phyloP scores from a whole-genome alignment of 2,329 filamentous ascomycete species.

The Penicillium aurantiogriseum region DNA sequence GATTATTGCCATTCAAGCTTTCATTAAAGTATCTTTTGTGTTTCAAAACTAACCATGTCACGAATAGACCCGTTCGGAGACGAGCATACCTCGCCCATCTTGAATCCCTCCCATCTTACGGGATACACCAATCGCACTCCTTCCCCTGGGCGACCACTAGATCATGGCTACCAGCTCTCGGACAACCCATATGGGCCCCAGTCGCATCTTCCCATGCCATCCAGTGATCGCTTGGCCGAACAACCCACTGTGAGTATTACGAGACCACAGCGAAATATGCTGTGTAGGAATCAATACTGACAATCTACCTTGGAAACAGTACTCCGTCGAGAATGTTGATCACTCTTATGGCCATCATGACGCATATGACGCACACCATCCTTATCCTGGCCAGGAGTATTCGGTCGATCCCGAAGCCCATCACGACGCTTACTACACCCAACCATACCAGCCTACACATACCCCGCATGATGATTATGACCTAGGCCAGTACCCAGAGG shows the following conservation, averaged over 20 bases:
- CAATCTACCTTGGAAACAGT: conserved; percentile 44
- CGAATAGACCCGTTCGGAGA: conserved; percentile 44
- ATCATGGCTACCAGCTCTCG: conserved; percentile 73
- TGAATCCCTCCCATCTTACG: conserved; percentile 54
- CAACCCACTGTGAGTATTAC: conserved; percentile 74
- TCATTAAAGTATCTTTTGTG: background rate
- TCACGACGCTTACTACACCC: conserved; percentile 82
- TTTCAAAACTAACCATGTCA: conserved; percentile 24
- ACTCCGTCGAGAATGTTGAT: conserved; percentile 67
- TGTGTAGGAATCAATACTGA: conserved; percentile 2
- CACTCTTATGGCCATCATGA: conserved; percentile 64
- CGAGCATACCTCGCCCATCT: conserved; percentile 40
- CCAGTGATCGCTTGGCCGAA: conserved; percentile 72
- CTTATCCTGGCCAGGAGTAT: conserved; percentile 64
- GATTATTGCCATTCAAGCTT: background rate
- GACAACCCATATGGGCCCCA: conserved; percentile 67
- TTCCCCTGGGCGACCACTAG: conserved; percentile 72
- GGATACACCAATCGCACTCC: conserved; percentile 58
- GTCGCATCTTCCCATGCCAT: conserved; percentile 66
- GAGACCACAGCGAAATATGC: background rate
- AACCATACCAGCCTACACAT: conserved; percentile 71
- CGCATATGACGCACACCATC: conserved; percentile 55
- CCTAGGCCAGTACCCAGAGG: conserved; percentile 52
- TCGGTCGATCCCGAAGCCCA: conserved; percentile 78
- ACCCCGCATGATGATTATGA: conserved; percentile 56